A percentile compares a stretch with the other conserved stretches of the same genome.
These are phyloP conservation scores for Tilletia indica DNA, from an alignment of 1,284 basidiomycete species.

Conservation along the genomic window DNA sequence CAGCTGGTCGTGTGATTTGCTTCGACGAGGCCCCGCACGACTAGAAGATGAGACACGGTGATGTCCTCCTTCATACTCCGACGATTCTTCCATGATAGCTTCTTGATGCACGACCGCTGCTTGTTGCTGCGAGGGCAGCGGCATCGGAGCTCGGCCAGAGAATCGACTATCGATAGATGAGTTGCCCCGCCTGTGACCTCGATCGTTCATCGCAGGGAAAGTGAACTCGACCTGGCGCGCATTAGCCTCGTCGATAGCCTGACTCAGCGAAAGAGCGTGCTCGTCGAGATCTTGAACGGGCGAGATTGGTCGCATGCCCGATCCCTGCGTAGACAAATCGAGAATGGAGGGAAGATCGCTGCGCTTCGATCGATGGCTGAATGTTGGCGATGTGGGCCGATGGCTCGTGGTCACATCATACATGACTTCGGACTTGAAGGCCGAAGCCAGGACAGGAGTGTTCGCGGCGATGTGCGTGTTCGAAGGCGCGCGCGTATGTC, in stretches of 20 bases:
- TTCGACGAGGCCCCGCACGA: background rate
- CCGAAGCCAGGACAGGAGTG: slow-evolving; percentile 3
- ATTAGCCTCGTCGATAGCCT: slow-evolving; percentile 31
- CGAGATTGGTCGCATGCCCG: slow-evolving; percentile 20
- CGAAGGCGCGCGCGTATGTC: background rate
- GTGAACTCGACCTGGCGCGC: slow-evolving; percentile 15
- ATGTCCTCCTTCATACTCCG: background rate
- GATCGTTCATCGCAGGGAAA: slow-evolving; percentile 8
- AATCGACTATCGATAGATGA: slow-evolving; percentile 14
- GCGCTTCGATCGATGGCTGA: slow-evolving; percentile 30
- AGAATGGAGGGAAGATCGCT: slow-evolving; percentile 37
- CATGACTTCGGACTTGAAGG: slow-evolving; percentile 33
- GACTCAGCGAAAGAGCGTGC: slow-evolving; percentile 34
- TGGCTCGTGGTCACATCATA: slow-evolving; percentile 50
- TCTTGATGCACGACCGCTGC: background rate
- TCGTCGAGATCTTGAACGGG: slow-evolving; percentile 10
- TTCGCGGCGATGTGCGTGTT: slow-evolving; percentile 6
- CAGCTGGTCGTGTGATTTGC: slow-evolving; percentile 3
- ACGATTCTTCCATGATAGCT: background rate
- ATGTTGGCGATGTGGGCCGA: slow-evolving; percentile 43
- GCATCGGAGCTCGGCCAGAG: background rate
- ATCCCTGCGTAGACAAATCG: slow-evolving; percentile 29
- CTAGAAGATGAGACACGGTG: background rate
- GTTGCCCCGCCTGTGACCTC: slow-evolving; percentile 1
- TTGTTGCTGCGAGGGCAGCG: background rate